Base-by-base conservation (phyloP, 169 alveolate genomes). In the Plasmodium malariae region DNA sequence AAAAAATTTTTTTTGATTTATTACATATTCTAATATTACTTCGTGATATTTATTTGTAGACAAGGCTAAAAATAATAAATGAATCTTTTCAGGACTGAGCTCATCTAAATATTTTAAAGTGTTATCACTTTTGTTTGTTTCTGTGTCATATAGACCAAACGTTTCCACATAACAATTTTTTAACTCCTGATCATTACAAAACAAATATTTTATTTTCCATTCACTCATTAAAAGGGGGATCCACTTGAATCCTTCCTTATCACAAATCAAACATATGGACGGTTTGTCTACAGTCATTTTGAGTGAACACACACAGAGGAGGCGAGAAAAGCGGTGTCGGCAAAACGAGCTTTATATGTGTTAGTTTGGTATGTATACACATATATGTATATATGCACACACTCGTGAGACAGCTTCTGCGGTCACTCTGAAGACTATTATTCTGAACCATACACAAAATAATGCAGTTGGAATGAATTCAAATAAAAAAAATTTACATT, bases 181-280 rank as follows among this genome's bases (percentile, higher is more conserved):
- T 60, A 80, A 32, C 36, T 80, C 37, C 32, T 67, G 83, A 40
- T 80, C 90, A 14, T 26, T 40, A 57, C 90, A 80, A 69, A 65
- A 80, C 30, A 80, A 30, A 69, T 80, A 65, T 59, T 80, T 80
- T 63, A 80, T 80, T 80, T 80, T 43, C 78, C 83, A 67, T 40
- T 65, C 59, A 6, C 24, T 51, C 19, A 57, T 48, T 12, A 80
- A 36, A 19, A 48, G 11, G 1, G 90, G 90, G 7, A 80, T 67
- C 90, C 90, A 80, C 40, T 14, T 2, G 57, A 80, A 67, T 1
- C 72, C 90, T 37, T 80, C 71, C 30, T 55, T 34, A 70, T 80
- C 90, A 49, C 90, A 80, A 55, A 80, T 49, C 19, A 80, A 45
- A 9, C 65, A 80, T 11, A 80, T 55, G 9, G 70, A 45, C 14